Conservation (phyloP, 345 rosid species). For the Citrus trifoliata region DNA sequence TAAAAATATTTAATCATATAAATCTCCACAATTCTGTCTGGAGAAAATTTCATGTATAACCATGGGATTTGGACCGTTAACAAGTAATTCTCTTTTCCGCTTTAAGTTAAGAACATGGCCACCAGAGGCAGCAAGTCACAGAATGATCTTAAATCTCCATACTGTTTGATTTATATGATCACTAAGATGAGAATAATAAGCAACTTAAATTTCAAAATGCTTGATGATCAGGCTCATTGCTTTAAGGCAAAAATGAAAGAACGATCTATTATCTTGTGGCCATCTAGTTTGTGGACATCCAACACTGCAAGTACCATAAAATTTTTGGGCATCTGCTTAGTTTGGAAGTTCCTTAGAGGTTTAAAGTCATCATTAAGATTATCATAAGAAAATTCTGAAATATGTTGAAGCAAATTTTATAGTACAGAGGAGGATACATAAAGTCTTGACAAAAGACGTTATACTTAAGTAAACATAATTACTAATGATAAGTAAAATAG, state of each 20-base stretch:
- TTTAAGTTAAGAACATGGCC: not conserved
- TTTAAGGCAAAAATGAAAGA: not conserved
- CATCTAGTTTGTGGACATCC: not conserved
- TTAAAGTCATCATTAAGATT: not conserved
- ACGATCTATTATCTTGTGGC: not conserved
- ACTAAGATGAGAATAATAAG: not conserved
- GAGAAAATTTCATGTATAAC: not conserved
- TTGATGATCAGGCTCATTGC: not conserved
- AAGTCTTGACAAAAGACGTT: not conserved
- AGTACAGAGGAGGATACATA: not conserved
- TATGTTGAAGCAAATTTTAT: not conserved
- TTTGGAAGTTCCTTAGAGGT: not conserved
- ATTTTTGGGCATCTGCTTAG: not conserved
- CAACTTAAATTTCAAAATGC: not conserved
- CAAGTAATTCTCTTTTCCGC: not conserved
- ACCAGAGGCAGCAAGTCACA: not conserved
- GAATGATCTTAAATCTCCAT: not conserved
- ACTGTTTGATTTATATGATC: not conserved
- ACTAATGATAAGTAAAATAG: not conserved
- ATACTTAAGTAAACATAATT: not conserved
- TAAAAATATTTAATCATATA: too few species aligned
- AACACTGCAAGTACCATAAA: not conserved
- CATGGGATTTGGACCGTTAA: not conserved
- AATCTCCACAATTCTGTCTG: too few species aligned
- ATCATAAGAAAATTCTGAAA: not conserved